Evolutionary conservation across 768 basidiomycete genomes (phyloP).

Genomic region (Russula sp.): DNA sequence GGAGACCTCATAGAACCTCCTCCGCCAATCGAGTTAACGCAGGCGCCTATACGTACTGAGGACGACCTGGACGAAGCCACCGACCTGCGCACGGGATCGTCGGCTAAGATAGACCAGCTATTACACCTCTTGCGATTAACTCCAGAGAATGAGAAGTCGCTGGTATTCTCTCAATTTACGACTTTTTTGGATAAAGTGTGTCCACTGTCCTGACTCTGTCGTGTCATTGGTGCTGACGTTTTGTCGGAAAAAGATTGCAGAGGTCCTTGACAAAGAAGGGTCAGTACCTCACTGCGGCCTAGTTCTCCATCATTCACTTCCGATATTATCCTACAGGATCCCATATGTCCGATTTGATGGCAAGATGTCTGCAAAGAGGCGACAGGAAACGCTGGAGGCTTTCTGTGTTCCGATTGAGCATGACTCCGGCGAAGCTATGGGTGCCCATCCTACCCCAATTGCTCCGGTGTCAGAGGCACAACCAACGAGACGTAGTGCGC

Average conservation of each 20-base stretch:
- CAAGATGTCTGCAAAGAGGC: constrained; percentile 71
- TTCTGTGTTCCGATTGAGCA: constrained; percentile 66
- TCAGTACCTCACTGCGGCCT: constrained; percentile 27
- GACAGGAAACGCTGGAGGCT: constrained; percentile 67
- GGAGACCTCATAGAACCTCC: constrained; percentile 56
- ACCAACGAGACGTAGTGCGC: constrained; percentile 15
- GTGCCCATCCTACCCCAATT: background rate
- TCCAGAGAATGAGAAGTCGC: constrained; percentile 64
- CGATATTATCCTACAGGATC: constrained; percentile 42
- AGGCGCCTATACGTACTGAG: constrained; percentile 39
- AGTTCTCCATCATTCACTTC: background rate
- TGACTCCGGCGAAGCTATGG: constrained; percentile 15
- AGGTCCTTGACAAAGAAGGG: constrained; percentile 61
- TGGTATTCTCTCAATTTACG: constrained; percentile 90
- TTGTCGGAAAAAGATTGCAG: constrained; percentile 50
- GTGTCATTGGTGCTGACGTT: background rate
- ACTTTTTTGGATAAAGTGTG: constrained; percentile 73
- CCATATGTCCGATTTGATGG: constrained; percentile 80
- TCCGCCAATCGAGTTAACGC: constrained; percentile 64
- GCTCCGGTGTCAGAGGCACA: constrained; percentile 18
- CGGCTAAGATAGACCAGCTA: constrained; percentile 83
- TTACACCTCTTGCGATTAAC: constrained; percentile 65
- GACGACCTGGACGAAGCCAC: constrained; percentile 35
- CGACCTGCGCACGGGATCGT: constrained; percentile 49
- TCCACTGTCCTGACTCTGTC: background rate